phyloP scores from a whole-genome alignment of 169 alveolate species.

The Ichthyophthirius multifiliis region DNA sequence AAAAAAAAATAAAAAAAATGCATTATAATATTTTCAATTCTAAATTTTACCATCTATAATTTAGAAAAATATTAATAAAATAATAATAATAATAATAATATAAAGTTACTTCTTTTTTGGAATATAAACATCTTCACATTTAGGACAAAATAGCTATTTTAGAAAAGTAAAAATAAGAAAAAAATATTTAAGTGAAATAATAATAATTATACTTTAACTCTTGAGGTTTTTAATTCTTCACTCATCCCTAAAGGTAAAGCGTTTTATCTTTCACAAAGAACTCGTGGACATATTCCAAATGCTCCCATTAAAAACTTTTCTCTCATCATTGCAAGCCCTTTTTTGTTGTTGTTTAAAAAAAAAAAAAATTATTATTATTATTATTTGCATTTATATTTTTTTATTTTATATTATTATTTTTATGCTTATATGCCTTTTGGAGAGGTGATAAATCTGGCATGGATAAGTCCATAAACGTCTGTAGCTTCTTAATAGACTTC shows the following conservation, averaged over 20 bases:
- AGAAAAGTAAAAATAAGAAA: no score
- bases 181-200: no score
- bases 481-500: slow-evolving; percentile 77
- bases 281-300: slow-evolving; percentile 87
- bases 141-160: slow-evolving; percentile 77
- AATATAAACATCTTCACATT: slow-evolving; percentile 83
- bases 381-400: no score
- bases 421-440: no score
- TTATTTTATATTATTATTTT: no score
- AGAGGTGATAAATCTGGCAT: slow-evolving; percentile 79
- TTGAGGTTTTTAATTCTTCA: slow-evolving; percentile 67
- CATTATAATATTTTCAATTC: no score
- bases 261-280: slow-evolving; percentile 71
- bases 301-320: slow-evolving; percentile 69
- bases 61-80: no score
- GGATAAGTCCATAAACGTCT: slow-evolving; percentile 86
- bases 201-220: slow-evolving; percentile 84
- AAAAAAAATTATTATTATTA: no score
- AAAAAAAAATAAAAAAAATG: no score
- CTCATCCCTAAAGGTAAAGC: slow-evolving; percentile 85
- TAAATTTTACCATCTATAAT: no score
- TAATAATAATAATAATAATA: no score
- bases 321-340: slow-evolving; percentile 74
- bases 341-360: no score
- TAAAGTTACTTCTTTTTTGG: slow-evolving; percentile 69